Evolutionary conservation across 2,329 filamentous ascomycete species (phyloP), one percentile per base, ranked within the genome.

Genomic region (Alternaria atra): DNA sequence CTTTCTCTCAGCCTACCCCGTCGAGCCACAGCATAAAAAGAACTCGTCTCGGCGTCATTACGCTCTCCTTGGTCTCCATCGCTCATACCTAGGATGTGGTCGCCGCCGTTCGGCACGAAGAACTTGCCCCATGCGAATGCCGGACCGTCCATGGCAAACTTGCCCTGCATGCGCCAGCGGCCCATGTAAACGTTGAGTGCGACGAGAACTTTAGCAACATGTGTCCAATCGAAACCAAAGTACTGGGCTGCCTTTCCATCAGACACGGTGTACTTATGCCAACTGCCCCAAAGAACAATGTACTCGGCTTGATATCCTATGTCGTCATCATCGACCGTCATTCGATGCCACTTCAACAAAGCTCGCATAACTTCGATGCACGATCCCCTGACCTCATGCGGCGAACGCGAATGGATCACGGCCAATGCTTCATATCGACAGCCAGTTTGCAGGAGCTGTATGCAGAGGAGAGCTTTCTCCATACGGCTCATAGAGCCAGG

Each of bases 111-210:
- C 46, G 58, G 54, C 51, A 56, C 59, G 35, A 68, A 70, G 40
- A 61, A 64, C 15, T 52, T 65, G 29, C 71, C 72, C 71, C 73
- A 75, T 39, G 64, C 58, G 25, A 70, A 60, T 10, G 61, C 66
- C 10, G 64, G 64, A 4, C 73, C 72, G 17, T 64, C 59, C 43
- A 74, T 56, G 25, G 71, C 63, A 37, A 71, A 67, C 25, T 51
- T 55, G 5, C 70, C 69, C 54, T 76, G 72, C 60, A 65, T 66
- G 27, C 71, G 68, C 64, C 67, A 75, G 44, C 73, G 50, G 10
- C 73, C 73, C 46, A 76, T 74, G 56, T 69, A 76, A 27, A 74
- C 39, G 20, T 74, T 76, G 15, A 76, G 60, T 54, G 69, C 70
- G 13, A 70, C 61, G 32, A 75, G 61, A 15, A 74, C 70, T 34